These are phyloP conservation scores for Malassezia equina DNA, from an alignment of 1,284 basidiomycete species.

Conservation along the genomic window DNA sequence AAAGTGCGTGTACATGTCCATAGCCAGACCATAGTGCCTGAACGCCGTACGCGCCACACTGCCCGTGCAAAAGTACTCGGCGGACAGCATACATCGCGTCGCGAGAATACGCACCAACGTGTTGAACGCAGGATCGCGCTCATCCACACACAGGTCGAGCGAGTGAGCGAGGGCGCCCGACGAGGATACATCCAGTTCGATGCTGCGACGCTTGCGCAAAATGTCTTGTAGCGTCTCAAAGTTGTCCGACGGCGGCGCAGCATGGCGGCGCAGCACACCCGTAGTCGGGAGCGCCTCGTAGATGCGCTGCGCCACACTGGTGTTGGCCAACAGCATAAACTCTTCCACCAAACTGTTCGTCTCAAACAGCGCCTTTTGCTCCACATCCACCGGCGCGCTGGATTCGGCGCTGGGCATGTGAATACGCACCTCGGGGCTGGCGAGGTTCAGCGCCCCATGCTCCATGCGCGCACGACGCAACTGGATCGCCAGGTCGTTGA, in stretches of 20 bases:
- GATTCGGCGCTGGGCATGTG: slow-evolving; percentile 84
- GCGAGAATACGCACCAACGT: slow-evolving; percentile 98
- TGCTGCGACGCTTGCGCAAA: slow-evolving; percentile 69
- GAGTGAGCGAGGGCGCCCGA: slow-evolving; percentile 83
- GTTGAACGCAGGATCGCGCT: slow-evolving; percentile 67
- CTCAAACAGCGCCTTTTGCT: slow-evolving; percentile 84
- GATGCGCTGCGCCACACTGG: slow-evolving; percentile 81
- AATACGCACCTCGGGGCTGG: slow-evolving; percentile 92
- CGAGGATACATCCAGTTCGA: slow-evolving; percentile 81
- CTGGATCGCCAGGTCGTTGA: slow-evolving; percentile 78
- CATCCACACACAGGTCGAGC: slow-evolving; percentile 69
- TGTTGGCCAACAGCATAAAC: slow-evolving; percentile 97
- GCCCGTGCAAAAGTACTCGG: slow-evolving; percentile 95
- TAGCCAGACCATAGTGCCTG: slow-evolving; percentile 91
- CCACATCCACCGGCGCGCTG: slow-evolving; percentile 90
- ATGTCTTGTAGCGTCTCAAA: slow-evolving; percentile 95
- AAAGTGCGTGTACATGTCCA: slow-evolving; percentile 95
- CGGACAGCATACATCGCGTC: slow-evolving; percentile 93
- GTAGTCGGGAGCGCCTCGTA: slow-evolving; percentile 92
- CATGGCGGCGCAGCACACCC: slow-evolving; percentile 83
- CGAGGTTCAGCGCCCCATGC: slow-evolving; percentile 88
- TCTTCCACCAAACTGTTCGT: slow-evolving; percentile 97
- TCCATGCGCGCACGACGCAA: slow-evolving; percentile 78
- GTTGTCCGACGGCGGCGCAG: slow-evolving; percentile 82
- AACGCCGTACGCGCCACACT: slow-evolving; percentile 85